Conservation (phyloP, 2,329 filamentous ascomycete species). For the Penicillium sp. region DNA sequence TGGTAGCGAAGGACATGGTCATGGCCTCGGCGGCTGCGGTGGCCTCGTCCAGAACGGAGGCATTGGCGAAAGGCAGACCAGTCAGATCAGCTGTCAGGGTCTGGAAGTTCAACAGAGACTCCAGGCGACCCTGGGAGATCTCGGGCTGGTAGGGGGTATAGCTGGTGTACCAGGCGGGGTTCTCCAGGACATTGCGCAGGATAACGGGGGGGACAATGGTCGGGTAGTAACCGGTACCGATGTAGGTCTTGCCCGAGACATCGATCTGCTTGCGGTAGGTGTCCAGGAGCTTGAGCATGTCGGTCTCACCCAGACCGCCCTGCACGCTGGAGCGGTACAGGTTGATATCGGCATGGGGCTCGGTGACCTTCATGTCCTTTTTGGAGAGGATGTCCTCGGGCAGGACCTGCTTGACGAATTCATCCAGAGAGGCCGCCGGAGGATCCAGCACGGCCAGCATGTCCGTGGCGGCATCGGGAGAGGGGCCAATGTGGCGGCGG, state of each 20-base stretch:
- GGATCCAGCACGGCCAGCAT: conserved; percentile 82
- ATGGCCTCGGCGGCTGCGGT: conserved; percentile 94
- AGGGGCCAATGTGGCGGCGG: conserved; percentile 83
- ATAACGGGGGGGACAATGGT: conserved; percentile 87
- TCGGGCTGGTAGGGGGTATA: conserved; percentile 97
- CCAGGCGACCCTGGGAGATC: conserved; percentile 90
- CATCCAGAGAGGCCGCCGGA: conserved; percentile 69
- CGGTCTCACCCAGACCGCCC: conserved; percentile 48
- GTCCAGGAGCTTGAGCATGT: conserved; percentile 42
- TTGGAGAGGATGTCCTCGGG: conserved; percentile 74
- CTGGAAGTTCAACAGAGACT: conserved; percentile 93
- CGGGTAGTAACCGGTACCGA: conserved; percentile 84
- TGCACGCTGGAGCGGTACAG: conserved; percentile 39
- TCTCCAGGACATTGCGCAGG: conserved; percentile 87
- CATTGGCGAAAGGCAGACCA: conserved; percentile 82
- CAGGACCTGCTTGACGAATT: conserved; percentile 81
- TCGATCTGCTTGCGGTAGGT: conserved; percentile 57
- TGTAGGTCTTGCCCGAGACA: conserved; percentile 63
- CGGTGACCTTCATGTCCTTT: conserved; percentile 59
- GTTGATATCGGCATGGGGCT: conserved; percentile 45
- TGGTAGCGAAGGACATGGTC: conserved; percentile 80
- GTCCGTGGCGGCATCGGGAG: conserved; percentile 63
- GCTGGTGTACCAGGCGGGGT: conserved; percentile 95
- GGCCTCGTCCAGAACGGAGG: conserved; percentile 84
- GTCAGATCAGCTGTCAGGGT: conserved; percentile 89